phyloP scores from a whole-genome alignment of 495 filamentous ascomycete species.

The Aspergillus funiculosus region DNA sequence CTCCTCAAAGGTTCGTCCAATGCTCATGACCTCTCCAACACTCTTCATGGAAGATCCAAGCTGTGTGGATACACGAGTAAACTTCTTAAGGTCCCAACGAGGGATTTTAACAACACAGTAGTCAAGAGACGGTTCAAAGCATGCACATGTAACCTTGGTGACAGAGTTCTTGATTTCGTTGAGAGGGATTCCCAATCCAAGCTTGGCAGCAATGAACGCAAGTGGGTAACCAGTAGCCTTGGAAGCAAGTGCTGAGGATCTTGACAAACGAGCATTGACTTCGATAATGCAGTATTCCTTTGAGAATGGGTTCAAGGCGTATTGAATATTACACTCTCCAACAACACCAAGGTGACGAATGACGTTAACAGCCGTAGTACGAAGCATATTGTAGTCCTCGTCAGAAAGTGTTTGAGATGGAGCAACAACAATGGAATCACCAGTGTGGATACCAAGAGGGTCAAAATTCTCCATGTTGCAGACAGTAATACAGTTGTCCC shows the following conservation, averaged over 20 bases:
- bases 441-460: conserved; percentile 95
- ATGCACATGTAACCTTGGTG: conserved; percentile 92
- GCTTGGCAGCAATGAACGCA: conserved; percentile 92
- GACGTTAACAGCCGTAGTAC: conserved; percentile 97
- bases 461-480: conserved; percentile 99
- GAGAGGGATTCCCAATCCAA: conserved; percentile 88
- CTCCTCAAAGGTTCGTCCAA: conserved; percentile 94
- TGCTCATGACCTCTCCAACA: conserved; percentile 98
- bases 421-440: conserved; percentile 97
- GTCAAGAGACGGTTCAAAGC: conserved; percentile 98
- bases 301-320: conserved; percentile 93
- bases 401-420: conserved; percentile 95
- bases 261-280: conserved; percentile 95
- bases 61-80: conserved; percentile 89
- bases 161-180: conserved; percentile 97
- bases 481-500: conserved; percentile 98
- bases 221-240: conserved; percentile 97
- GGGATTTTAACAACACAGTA: conserved; percentile 99
- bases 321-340: conserved; percentile 98
- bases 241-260: conserved; percentile 92
- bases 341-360: conserved; percentile 96
- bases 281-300: conserved; percentile 98
- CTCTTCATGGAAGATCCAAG: conserved; percentile 99
- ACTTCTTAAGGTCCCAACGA: conserved; percentile 98
- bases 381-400: conserved; percentile 98